Conservation (phyloP, 192 early-diverging fungal genomes). For the Backusella psychrophila region DNA sequence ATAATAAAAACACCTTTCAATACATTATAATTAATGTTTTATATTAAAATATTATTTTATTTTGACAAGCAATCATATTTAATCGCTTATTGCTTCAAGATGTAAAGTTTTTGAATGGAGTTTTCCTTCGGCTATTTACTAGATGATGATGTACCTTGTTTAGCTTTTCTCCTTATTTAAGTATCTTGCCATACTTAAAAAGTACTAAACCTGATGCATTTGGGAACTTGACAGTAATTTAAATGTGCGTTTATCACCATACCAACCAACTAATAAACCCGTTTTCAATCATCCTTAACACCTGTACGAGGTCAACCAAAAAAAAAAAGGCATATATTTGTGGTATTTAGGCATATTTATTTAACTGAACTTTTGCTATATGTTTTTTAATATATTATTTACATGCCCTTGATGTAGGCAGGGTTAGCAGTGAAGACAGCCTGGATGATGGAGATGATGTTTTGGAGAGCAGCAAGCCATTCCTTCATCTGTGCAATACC, state of each 20-base stretch:
- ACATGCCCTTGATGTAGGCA: conserved; percentile 40
- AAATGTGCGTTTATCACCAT: too few species aligned
- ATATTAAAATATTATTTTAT: not conserved
- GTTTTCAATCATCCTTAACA: not conserved
- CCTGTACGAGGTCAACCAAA: not conserved
- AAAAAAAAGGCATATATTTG: not conserved
- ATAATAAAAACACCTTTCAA: not conserved
- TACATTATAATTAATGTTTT: not conserved
- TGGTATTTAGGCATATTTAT: not conserved
- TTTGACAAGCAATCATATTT: not conserved
- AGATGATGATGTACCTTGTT: too few species aligned
- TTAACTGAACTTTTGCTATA: not conserved
- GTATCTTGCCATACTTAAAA: too few species aligned
- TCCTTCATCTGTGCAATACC: conserved; percentile 55
- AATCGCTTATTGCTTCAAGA: not conserved
- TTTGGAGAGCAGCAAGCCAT: conserved; percentile 79
- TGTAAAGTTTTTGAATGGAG: not conserved
- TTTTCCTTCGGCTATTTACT: too few species aligned
- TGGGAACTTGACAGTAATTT: too few species aligned
- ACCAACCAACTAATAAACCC: too few species aligned
- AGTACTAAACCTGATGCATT: too few species aligned
- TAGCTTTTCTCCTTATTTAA: too few species aligned
- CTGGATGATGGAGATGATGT: conserved; percentile 62
- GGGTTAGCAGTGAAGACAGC: conserved; percentile 51
- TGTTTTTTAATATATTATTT: conserved; percentile 16